phyloP scores from a whole-genome alignment of 768 basidiomycete species.

The Xerocomellus dryophilus region DNA sequence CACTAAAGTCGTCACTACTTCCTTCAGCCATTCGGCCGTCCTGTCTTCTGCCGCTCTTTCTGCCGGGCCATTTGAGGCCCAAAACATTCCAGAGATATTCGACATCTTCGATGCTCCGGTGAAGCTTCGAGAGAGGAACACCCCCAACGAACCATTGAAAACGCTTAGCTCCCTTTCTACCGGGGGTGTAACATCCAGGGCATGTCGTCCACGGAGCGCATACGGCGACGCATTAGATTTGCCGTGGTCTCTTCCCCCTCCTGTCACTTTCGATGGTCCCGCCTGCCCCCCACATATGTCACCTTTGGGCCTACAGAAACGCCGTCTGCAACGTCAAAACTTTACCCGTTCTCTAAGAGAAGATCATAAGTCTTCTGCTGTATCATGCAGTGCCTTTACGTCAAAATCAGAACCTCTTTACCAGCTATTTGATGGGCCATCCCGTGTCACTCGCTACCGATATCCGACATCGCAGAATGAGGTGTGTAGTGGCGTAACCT shows the following conservation, averaged over 20 bases:
- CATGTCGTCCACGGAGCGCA: conserved; percentile 1
- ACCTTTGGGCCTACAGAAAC: conserved; percentile 7
- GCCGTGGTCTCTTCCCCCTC: conserved; percentile 40
- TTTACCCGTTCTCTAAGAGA: background rate
- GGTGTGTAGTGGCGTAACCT: conserved; percentile 13
- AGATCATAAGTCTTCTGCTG: conserved; percentile 1
- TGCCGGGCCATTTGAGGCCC: background rate
- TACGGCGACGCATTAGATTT: conserved; percentile 11
- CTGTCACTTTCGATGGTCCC: conserved; percentile 49
- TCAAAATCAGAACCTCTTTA: conserved; percentile 33
- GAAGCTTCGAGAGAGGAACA: conserved; percentile 36
- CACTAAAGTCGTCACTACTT: conserved; percentile 10
- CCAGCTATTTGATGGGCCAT: conserved; percentile 48
- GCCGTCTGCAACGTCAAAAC: conserved; percentile 11
- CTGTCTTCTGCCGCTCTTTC: conserved; percentile 8
- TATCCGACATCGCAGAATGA: conserved; percentile 7
- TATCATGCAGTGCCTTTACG: conserved; percentile 9
- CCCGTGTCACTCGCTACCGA: conserved; percentile 28
- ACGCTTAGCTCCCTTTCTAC: conserved; percentile 1
- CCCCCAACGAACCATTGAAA: conserved; percentile 20
- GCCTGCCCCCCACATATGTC: conserved; percentile 35
- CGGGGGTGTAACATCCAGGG: conserved; percentile 6
- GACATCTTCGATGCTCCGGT: conserved; percentile 53
- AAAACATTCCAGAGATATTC: conserved; percentile 36
- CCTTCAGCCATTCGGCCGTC: conserved; percentile 15